These are phyloP conservation scores for Amphibolis antarctica DNA, from an alignment of 106 monocot genomes.

Conservation along the genomic window DNA sequence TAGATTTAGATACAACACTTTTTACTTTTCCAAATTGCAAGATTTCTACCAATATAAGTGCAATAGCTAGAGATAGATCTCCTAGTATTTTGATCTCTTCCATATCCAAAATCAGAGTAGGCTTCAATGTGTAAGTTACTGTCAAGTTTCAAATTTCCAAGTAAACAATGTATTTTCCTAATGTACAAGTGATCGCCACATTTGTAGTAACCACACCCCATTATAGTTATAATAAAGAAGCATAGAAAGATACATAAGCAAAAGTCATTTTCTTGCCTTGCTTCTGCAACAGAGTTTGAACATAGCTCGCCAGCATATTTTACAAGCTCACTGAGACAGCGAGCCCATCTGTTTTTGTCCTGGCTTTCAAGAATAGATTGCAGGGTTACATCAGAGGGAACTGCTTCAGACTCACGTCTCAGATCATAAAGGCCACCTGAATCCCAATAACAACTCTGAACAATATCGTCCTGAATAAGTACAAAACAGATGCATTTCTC, in stretches of 20 bases:
- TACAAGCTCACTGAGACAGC: conserved; percentile 90
- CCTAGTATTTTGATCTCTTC: too few relatives aligned
- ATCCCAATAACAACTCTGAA: conserved; percentile 96
- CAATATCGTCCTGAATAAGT: conserved; percentile 79
- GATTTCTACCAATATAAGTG: too few relatives aligned
- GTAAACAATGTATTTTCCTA: too few relatives aligned
- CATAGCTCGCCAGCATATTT: conserved; percentile 94
- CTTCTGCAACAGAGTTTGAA: conserved; percentile 71
- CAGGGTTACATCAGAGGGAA: conserved; percentile 76
- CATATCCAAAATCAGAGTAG: too few relatives aligned
- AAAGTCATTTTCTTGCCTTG: conserved; percentile 43
- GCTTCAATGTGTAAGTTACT: too few relatives aligned
- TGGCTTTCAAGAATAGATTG: conserved; percentile 82
- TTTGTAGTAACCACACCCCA: too few relatives aligned
- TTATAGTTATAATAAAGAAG: too few relatives aligned
- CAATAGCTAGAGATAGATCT: too few relatives aligned
- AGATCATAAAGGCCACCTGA: conserved; percentile 76
- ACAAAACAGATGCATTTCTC: neutral
- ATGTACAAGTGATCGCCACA: too few relatives aligned
- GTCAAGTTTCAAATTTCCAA: too few relatives aligned
- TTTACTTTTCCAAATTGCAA: too few relatives aligned
- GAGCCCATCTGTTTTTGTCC: conserved; percentile 92
- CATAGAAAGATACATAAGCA: neutral
- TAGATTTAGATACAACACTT: too few relatives aligned
- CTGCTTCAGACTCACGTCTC: conserved; percentile 67